These are phyloP conservation scores for Backusella westeae DNA, from an alignment of 192 early-diverging fungal species.

Conservation along the genomic window DNA sequence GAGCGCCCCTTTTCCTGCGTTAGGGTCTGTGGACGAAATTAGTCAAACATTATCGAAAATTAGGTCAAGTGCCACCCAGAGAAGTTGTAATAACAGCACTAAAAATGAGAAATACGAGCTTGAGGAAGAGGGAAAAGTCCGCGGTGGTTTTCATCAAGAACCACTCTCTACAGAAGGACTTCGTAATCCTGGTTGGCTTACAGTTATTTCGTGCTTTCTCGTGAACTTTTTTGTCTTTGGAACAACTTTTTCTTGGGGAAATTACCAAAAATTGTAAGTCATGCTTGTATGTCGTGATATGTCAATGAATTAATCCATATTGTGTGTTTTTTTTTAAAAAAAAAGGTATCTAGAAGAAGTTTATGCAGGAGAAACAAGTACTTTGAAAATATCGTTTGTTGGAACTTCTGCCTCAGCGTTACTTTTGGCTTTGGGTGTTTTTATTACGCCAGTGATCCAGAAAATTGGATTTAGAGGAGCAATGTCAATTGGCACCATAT, in stretches of 20 bases:
- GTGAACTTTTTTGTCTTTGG: constrained; percentile 38
- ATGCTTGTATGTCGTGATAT: not conserved
- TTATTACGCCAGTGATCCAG: constrained; percentile 32
- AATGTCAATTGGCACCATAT: constrained; percentile 30
- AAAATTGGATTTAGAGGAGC: constrained; percentile 29
- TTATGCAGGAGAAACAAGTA: constrained; percentile 25
- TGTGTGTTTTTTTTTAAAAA: not conserved
- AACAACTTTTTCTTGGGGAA: constrained; percentile 28
- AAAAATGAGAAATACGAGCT: not conserved
- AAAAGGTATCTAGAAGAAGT: constrained; percentile 25
- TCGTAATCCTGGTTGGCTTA: constrained; percentile 30
- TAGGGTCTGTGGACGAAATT: constrained; percentile 12
- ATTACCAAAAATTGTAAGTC: constrained; percentile 28
- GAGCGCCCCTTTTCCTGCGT: constrained; percentile 9
- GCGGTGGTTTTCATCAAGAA: not conserved
- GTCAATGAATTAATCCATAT: not conserved
- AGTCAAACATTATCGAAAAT: not conserved
- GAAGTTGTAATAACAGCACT: not conserved
- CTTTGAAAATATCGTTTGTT: constrained; percentile 33
- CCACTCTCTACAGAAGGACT: not conserved
- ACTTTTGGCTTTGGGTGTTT: constrained; percentile 22
- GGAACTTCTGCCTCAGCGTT: constrained; percentile 30
- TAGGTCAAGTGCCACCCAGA: not conserved
- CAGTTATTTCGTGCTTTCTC: constrained; percentile 30
- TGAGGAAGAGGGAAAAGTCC: not conserved